These are phyloP conservation scores for Aspergillus sp. DNA, from an alignment of 2,329 filamentous ascomycete species.

Conservation along the genomic window DNA sequence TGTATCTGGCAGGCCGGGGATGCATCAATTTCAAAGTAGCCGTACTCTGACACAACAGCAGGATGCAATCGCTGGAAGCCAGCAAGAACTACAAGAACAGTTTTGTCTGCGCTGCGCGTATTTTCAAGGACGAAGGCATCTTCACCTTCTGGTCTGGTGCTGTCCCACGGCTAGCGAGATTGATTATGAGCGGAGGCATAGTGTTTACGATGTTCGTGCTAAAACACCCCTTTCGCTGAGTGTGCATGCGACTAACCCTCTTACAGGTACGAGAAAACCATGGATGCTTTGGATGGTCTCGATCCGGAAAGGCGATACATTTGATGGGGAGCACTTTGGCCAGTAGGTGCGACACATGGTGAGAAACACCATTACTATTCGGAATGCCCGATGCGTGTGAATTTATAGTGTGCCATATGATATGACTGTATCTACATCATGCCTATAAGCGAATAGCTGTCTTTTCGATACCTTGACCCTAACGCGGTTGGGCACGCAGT, in stretches of 20 bases:
- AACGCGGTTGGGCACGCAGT: conserved; percentile 7
- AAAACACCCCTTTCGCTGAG: neutral
- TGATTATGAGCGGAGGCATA: conserved; percentile 92
- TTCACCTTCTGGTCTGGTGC: conserved; percentile 94
- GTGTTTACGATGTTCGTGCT: conserved; percentile 82
- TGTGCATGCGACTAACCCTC: conserved; percentile 14
- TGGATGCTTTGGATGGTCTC: conserved; percentile 76
- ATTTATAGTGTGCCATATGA: neutral
- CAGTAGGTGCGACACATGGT: neutral
- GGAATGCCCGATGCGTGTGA: neutral
- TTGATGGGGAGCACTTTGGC: conserved; percentile 43
- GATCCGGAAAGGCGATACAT: conserved; percentile 87
- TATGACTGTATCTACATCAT: neutral
- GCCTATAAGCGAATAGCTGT: neutral
- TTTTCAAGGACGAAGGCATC: conserved; percentile 86
- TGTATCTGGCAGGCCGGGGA: neutral
- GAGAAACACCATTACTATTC: neutral
- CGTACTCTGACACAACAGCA: conserved; percentile 28
- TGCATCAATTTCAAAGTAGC: no score
- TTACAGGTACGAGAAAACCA: conserved; percentile 82
- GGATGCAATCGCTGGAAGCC: conserved; percentile 96
- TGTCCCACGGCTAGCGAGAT: conserved; percentile 75
- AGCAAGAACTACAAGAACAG: conserved; percentile 80
- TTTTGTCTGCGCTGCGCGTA: conserved; percentile 76
- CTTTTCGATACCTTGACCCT: conserved; percentile 15